Conservation (phyloP, 352 stramenopile species). For the Phytophthora agathidicida region DNA sequence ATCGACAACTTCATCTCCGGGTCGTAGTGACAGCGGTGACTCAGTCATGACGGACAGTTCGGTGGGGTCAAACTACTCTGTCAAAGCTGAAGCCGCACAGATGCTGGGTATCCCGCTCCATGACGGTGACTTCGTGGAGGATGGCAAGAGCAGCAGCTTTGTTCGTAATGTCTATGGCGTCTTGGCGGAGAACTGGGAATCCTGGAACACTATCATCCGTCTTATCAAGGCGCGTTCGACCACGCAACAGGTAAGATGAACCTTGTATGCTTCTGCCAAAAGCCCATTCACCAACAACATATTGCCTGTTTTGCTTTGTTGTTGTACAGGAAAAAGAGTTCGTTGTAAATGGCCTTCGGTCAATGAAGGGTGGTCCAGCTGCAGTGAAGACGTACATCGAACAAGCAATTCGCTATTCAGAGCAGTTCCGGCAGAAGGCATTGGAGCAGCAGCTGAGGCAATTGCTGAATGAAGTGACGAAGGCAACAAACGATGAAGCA, state of each 20-base stretch:
- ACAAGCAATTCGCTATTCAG: constrained; percentile 63
- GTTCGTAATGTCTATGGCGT: constrained; percentile 73
- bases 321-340: constrained; percentile 75
- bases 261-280: no score
- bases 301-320: neutral
- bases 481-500: constrained; percentile 5
- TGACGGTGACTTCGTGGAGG: constrained; percentile 60
- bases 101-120: constrained; percentile 81
- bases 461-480: constrained; percentile 42
- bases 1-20: constrained; percentile 66
- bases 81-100: constrained; percentile 78
- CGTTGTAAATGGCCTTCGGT: constrained; percentile 65
- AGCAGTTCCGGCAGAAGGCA: constrained; percentile 72
- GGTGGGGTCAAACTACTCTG: constrained; percentile 77
- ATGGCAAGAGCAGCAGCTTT: constrained; percentile 63
- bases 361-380: constrained; percentile 73
- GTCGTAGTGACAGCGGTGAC: constrained; percentile 67
- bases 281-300: neutral
- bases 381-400: constrained; percentile 75
- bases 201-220: constrained; percentile 83
- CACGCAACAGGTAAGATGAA: constrained; percentile 62
- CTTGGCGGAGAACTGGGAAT: constrained; percentile 85
- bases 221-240: constrained; percentile 77
- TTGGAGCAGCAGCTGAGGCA: constrained; percentile 57
- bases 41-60: constrained; percentile 62